phyloP scores from a whole-genome alignment of 345 rosid species.

The Eucalyptus grandis region DNA sequence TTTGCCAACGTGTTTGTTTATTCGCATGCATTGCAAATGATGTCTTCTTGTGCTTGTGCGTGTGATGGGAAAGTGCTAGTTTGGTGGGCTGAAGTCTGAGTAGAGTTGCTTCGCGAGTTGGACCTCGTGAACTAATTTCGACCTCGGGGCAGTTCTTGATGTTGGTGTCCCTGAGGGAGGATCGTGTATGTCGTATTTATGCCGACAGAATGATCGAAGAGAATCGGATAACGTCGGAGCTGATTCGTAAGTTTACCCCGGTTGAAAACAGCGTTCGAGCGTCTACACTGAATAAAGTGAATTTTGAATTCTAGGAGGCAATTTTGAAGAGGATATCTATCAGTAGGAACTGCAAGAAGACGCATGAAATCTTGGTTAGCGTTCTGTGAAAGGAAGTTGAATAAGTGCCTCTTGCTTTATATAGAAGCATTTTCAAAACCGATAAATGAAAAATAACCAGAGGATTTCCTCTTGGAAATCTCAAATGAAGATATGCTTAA shows the following conservation, averaged over 20 bases:
- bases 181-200: background rate
- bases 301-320: background rate
- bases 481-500: background rate
- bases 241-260: background rate
- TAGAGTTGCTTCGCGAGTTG: background rate
- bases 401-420: background rate
- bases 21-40: background rate
- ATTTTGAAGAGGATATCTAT: background rate
- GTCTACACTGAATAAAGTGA: background rate
- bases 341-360: slow-evolving; percentile 9
- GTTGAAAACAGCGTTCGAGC: background rate
- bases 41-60: background rate
- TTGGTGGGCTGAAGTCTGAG: background rate
- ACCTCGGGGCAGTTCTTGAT: background rate
- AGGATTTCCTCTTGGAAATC: background rate
- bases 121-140: background rate
- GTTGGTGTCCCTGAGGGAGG: background rate
- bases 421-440: background rate
- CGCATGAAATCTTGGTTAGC: background rate
- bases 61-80: background rate
- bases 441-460: background rate
- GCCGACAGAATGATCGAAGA: background rate
- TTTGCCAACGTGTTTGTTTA: background rate
- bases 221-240: background rate
- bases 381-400: background rate